These are phyloP conservation scores for Botrytis tulipae DNA, from an alignment of 2,329 filamentous ascomycete genomes.

Conservation along the genomic window DNA sequence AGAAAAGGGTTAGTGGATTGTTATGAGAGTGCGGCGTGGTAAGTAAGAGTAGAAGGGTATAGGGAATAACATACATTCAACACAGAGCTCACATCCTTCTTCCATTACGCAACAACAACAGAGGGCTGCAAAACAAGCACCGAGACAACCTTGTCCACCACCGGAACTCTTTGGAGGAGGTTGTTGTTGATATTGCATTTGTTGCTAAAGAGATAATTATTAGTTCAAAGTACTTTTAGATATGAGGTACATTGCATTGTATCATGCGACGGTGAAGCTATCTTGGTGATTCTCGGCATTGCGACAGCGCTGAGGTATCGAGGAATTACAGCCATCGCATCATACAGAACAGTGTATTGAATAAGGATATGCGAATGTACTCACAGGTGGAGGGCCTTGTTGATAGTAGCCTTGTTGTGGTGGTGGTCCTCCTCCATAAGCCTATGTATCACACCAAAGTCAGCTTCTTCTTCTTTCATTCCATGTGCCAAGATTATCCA, in stretches of 20 bases:
- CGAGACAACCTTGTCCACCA: constrained; percentile 45
- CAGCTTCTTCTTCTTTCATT: constrained; percentile 15
- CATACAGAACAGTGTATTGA: neutral
- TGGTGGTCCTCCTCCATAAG: constrained; percentile 23
- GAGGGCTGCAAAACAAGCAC: constrained; percentile 47
- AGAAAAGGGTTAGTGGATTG: neutral
- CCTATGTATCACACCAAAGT: constrained; percentile 15
- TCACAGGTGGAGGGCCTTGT: constrained; percentile 23
- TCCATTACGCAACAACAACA: constrained; percentile 54
- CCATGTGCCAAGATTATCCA: constrained; percentile 16
- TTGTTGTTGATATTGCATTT: constrained; percentile 47
- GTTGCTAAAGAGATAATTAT: constrained; percentile 38
- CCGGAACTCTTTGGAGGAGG: constrained; percentile 40
- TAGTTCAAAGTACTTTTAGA: constrained; percentile 13
- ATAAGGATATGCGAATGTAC: neutral
- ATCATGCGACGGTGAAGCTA: neutral
- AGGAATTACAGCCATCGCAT: neutral
- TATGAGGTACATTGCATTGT: neutral
- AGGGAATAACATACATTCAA: constrained; percentile 42
- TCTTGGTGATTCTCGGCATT: neutral
- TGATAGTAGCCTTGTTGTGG: constrained; percentile 29
- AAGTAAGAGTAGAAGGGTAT: neutral
- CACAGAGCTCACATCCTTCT: constrained; percentile 51
- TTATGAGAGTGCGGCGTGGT: neutral
- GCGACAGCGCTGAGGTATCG: neutral